Conservation (phyloP, 163 green algal species). For the Smithsoniella earleae region DNA sequence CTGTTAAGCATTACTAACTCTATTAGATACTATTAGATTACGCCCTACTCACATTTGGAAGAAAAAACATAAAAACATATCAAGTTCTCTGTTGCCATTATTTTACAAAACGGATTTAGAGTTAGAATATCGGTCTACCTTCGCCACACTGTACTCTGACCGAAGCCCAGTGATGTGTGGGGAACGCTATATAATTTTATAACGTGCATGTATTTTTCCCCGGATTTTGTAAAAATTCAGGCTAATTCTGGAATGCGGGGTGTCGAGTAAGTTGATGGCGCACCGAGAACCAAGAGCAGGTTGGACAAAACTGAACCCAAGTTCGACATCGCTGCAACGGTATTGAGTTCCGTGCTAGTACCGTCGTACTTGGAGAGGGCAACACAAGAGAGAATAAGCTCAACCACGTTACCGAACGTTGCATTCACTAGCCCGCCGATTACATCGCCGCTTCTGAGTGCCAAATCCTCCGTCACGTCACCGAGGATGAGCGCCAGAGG, state of each 20-base stretch:
- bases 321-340: slow-evolving; percentile 49
- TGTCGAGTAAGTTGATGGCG: background rate
- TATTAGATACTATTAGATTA: too few relatives aligned
- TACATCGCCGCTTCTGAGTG: slow-evolving; percentile 56
- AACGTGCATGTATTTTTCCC: too few relatives aligned
- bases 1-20: too few relatives aligned
- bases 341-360: slow-evolving; percentile 2
- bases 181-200: too few relatives aligned
- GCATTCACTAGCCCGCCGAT: slow-evolving; percentile 68
- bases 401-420: slow-evolving; percentile 80
- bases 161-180: too few relatives aligned
- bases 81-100: too few relatives aligned
- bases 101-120: too few relatives aligned
- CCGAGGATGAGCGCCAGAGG: slow-evolving; percentile 73
- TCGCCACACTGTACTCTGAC: too few relatives aligned
- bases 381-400: slow-evolving; percentile 66
- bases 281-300: slow-evolving; percentile 79
- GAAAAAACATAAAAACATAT: too few relatives aligned
- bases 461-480: slow-evolving; percentile 76
- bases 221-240: too few relatives aligned
- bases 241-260: slow-evolving; percentile 5
- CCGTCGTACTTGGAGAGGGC: slow-evolving; percentile 40
- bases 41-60: too few relatives aligned
- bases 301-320: slow-evolving; percentile 84
- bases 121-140: too few relatives aligned